Evolutionary conservation across 208 protist genomes (phyloP).

Genomic region (Leishmania aethiopica): DNA sequence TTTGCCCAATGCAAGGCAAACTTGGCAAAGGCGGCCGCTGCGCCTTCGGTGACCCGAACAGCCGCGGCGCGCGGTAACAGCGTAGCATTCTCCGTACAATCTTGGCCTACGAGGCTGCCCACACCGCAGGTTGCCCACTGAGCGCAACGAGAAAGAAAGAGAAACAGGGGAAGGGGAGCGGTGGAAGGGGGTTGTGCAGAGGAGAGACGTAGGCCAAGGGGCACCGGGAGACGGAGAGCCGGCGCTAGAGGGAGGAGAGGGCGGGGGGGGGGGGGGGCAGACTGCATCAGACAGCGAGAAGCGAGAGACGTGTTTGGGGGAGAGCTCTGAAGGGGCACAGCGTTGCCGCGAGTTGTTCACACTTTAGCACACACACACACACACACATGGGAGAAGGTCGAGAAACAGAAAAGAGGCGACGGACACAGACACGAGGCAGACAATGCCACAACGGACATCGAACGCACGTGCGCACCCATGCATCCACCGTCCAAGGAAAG

Average conservation of each 20-base stretch:
- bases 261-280: neutral
- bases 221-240: neutral
- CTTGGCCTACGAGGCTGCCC: neutral
- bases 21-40: neutral
- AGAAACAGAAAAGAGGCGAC: neutral
- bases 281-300: neutral
- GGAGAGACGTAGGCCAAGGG: neutral
- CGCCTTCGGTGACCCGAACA: neutral
- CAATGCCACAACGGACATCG: neutral
- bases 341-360: neutral
- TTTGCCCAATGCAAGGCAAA: neutral
- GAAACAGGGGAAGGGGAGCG: neutral
- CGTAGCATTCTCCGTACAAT: slow-evolving; percentile 10
- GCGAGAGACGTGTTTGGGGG: neutral
- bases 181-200: neutral
- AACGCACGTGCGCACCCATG: neutral
- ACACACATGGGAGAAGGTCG: neutral
- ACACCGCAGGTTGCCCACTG: neutral
- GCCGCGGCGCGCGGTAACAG: slow-evolving; percentile 2
- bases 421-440: neutral
- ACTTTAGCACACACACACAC: neutral
- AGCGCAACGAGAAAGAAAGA: neutral
- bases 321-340: neutral
- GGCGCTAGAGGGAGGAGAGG: neutral
- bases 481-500: neutral